phyloP scores from a whole-genome alignment of 331 rosid genomes.

The Spiraea crenata region DNA sequence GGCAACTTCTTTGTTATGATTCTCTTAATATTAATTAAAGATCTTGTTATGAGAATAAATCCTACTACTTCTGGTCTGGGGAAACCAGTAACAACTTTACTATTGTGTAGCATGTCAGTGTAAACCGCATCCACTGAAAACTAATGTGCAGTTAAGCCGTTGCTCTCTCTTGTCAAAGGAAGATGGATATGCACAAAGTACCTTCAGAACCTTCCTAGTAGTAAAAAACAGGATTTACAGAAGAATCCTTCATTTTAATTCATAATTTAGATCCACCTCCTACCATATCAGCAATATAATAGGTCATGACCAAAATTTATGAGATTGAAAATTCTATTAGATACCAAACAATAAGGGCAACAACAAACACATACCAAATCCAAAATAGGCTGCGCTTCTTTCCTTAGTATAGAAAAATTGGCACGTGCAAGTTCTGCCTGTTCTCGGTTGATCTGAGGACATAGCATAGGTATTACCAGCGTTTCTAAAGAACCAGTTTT shows the following conservation, averaged over 20 bases:
- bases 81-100: neutral
- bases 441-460: constrained; percentile 72
- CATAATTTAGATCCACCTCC: neutral
- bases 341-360: constrained; percentile 4
- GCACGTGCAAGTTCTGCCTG: constrained; percentile 84
- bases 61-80: no score
- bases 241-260: neutral
- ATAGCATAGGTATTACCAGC: constrained; percentile 13
- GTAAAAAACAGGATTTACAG: neutral
- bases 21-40: neutral
- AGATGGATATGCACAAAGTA: neutral
- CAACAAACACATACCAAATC: constrained; percentile 62
- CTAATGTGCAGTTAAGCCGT: neutral
- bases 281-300: neutral
- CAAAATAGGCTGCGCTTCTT: constrained; percentile 81
- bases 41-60: neutral
- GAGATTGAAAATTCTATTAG: neutral
- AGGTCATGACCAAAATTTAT: neutral
- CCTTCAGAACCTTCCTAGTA: neutral
- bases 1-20: neutral
- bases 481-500: neutral
- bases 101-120: neutral
- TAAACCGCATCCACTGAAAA: neutral
- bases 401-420: constrained; percentile 78
- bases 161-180: constrained; percentile 14